Percentiles rank a stretch among this genome's conserved stretches.
Evolutionary conservation across 176 grass and related monocot species (phyloP).

Genomic region (Microstegium vimineum): DNA sequence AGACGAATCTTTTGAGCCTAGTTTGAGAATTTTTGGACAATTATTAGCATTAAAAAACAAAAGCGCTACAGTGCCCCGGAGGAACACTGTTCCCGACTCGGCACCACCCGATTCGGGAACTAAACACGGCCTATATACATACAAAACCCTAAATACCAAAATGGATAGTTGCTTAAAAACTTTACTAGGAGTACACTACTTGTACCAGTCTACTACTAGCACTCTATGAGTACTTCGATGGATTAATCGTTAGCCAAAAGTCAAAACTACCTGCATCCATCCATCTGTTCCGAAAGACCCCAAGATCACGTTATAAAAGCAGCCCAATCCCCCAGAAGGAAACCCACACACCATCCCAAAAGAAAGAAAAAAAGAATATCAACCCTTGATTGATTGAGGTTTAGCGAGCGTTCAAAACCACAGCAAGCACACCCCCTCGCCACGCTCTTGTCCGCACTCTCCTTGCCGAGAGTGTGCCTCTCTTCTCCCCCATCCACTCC

Average conservation of each 20-base stretch:
- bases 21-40: no score
- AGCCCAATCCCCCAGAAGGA: constrained; percentile 33
- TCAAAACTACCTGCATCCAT: constrained; percentile 6
- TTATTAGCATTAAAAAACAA: no score
- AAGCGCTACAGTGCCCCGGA: no score
- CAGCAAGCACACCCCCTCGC: not conserved
- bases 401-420: not conserved
- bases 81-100: no score
- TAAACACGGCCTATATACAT: no score
- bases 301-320: constrained; percentile 44
- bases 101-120: no score
- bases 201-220: no score
- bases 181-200: no score
- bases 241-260: not conserved
- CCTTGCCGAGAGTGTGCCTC: constrained; percentile 14
- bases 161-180: no score
- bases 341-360: constrained; percentile 16
- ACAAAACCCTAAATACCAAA: no score
- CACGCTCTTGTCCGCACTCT: constrained; percentile 30
- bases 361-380: constrained; percentile 6
- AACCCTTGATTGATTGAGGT: not conserved
- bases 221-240: not conserved
- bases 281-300: not conserved
- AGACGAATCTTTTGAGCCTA: no score
- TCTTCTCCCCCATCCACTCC: not conserved